Evolutionary conservation across 441 rosid genomes (phyloP).

Genomic region (Hura crepitans): DNA sequence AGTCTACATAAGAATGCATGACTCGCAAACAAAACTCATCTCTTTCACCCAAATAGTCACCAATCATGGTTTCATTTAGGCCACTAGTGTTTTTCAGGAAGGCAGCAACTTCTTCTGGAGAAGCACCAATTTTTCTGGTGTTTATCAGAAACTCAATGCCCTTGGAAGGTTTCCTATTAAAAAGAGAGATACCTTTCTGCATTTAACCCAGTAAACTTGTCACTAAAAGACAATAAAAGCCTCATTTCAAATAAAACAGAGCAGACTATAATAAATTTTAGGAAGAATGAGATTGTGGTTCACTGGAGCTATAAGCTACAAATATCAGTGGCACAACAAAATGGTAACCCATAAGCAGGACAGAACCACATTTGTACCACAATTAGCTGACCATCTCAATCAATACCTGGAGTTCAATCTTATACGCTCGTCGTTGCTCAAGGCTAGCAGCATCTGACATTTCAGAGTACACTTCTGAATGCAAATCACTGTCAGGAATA

Average conservation of each 20-base stretch:
- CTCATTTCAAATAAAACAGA: conserved; percentile 12
- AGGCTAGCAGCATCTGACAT: conserved; percentile 76
- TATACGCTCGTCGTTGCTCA: conserved; percentile 91
- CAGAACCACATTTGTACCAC: not conserved
- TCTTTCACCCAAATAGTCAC: conserved; percentile 97
- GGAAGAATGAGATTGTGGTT: not conserved
- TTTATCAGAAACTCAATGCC: conserved; percentile 84
- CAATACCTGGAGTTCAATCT: conserved; percentile 86
- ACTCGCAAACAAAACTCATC: conserved; percentile 86
- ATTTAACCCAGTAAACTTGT: conserved; percentile 37
- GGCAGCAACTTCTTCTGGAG: conserved; percentile 77
- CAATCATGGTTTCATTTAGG: conserved; percentile 82
- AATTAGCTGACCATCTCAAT: conserved; percentile 9
- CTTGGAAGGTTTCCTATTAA: conserved; percentile 91
- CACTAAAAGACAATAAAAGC: conserved; percentile 25
- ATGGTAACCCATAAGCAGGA: not conserved
- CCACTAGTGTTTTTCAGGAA: conserved; percentile 72
- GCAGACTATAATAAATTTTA: conserved; percentile 6
- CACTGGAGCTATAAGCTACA: not conserved
- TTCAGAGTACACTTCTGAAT: conserved; percentile 62
- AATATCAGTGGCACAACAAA: not conserved
- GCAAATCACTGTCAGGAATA: conserved; percentile 60
- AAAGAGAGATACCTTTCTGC: conserved; percentile 92
- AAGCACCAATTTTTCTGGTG: conserved; percentile 64
- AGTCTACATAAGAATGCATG: conserved; percentile 98